Evolutionary conservation across 495 filamentous ascomycete species (phyloP).

Genomic region (Penicillium odoratum): DNA sequence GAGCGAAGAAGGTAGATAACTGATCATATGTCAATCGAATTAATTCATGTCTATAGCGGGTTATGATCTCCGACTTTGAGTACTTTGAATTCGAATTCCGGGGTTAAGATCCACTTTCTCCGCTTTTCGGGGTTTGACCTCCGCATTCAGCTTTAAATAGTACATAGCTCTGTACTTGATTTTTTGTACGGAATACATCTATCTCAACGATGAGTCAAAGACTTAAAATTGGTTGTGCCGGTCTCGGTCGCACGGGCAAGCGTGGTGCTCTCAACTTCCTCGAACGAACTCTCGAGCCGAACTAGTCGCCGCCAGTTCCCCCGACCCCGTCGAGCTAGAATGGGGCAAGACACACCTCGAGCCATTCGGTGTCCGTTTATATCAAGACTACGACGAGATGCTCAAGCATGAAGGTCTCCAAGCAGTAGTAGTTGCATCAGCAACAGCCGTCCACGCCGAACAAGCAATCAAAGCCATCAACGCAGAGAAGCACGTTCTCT

Average conservation of each 20-base stretch:
- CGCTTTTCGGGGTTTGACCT: constrained; percentile 22
- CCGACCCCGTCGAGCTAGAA: constrained; percentile 48
- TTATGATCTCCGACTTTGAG: constrained; percentile 22
- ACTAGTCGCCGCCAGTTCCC: constrained; percentile 53
- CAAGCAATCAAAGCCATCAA: constrained; percentile 57
- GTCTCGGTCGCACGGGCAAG: constrained; percentile 60
- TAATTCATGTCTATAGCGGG: neutral
- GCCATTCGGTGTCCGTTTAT: constrained; percentile 48
- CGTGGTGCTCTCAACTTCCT: constrained; percentile 57
- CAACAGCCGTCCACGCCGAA: constrained; percentile 56
- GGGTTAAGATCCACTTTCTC: constrained; percentile 1
- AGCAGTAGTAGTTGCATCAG: constrained; percentile 53
- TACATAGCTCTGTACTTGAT: neutral
- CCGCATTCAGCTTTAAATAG: constrained; percentile 20
- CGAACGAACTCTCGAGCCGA: constrained; percentile 50
- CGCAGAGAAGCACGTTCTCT: constrained; percentile 54
- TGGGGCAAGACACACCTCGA: constrained; percentile 52
- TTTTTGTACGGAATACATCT: neutral
- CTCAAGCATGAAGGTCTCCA: constrained; percentile 53
- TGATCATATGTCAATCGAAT: too few species aligned
- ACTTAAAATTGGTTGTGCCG: constrained; percentile 51
- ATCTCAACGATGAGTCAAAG: constrained; percentile 17
- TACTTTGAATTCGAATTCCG: constrained; percentile 5
- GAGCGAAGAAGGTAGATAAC: constrained; percentile 26
- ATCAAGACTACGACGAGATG: constrained; percentile 58